These are phyloP conservation scores for Candida maltosa DNA, from an alignment of 805 yeast species.

Conservation along the genomic window DNA sequence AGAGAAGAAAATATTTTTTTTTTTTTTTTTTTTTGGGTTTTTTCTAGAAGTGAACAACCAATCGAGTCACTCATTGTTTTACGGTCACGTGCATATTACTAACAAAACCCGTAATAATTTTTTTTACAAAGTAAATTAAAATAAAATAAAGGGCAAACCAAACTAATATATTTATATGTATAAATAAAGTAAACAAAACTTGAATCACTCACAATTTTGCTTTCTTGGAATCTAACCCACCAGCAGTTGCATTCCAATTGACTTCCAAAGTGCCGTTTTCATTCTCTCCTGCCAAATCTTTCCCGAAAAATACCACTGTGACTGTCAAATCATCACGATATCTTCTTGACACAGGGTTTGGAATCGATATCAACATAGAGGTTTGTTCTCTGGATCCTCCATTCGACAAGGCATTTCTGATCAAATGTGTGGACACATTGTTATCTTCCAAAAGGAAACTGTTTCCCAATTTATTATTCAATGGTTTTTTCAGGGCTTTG, in stretches of 20 bases:
- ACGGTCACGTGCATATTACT: no score
- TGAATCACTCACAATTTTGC: constrained; percentile 45
- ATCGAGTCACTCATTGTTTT: no score
- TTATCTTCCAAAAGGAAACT: constrained; percentile 71
- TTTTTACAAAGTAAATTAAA: no score
- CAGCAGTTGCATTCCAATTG: constrained; percentile 56
- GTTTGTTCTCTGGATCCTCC: constrained; percentile 90
- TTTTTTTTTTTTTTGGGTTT: no score
- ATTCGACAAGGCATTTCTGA: constrained; percentile 83
- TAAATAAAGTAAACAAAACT: no score
- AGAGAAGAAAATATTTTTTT: no score
- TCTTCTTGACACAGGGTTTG: constrained; percentile 85
- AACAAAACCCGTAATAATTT: no score
- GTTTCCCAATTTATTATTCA: constrained; percentile 33
- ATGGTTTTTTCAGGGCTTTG: constrained; percentile 67
- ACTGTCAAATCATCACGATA: constrained; percentile 96
- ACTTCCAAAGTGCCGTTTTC: constrained; percentile 51
- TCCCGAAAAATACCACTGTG: constrained; percentile 91
- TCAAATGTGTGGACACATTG: constrained; percentile 88
- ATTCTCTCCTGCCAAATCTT: constrained; percentile 38
- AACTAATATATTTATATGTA: no score
- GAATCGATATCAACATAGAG: constrained; percentile 83
- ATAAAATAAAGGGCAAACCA: no score
- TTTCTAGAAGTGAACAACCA: no score
- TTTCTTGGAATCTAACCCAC: constrained; percentile 45